Conservation (phyloP, 1,284 basidiomycete genomes). For the Cryptococcus maquisensis region DNA sequence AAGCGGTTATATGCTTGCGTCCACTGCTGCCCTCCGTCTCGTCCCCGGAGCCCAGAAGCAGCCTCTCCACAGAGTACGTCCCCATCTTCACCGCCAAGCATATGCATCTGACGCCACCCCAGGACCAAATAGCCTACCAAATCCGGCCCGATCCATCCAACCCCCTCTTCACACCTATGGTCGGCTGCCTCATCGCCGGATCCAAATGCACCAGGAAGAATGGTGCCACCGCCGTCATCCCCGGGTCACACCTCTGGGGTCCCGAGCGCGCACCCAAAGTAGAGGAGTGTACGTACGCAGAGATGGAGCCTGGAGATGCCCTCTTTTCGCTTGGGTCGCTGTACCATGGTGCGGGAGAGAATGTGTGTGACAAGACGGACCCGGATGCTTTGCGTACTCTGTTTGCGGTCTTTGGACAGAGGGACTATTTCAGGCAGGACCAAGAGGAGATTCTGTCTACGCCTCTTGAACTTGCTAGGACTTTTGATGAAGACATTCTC, state of each 20-base stretch:
- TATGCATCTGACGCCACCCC: not conserved
- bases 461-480: slow-evolving; percentile 8
- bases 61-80: slow-evolving; percentile 7
- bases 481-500: slow-evolving; percentile 9
- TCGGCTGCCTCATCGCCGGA: slow-evolving; percentile 11
- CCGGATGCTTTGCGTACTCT: slow-evolving; percentile 10
- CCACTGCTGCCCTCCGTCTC: slow-evolving; percentile 7
- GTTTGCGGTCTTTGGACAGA: slow-evolving; percentile 12
- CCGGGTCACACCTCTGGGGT: slow-evolving; percentile 6
- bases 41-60: slow-evolving; percentile 8
- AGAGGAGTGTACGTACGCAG: slow-evolving; percentile 2
- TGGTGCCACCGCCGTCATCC: slow-evolving; percentile 12
- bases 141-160: slow-evolving; percentile 2
- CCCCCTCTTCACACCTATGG: slow-evolving; percentile 10
- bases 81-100: not conserved
- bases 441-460: slow-evolving; percentile 16
- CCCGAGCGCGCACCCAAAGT: slow-evolving; percentile 3
- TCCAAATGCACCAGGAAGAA: slow-evolving; percentile 4
- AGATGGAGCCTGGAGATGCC: slow-evolving; percentile 13
- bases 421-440: slow-evolving; percentile 15
- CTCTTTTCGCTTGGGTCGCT: slow-evolving; percentile 6
- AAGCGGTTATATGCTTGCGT: slow-evolving; percentile 9
- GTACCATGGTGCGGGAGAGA: slow-evolving; percentile 14
- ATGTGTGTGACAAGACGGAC: slow-evolving; percentile 7
- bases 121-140: slow-evolving; percentile 12